These are phyloP conservation scores for Eimeria maxima DNA, from an alignment of 169 alveolate genomes.

Conservation along the genomic window DNA sequence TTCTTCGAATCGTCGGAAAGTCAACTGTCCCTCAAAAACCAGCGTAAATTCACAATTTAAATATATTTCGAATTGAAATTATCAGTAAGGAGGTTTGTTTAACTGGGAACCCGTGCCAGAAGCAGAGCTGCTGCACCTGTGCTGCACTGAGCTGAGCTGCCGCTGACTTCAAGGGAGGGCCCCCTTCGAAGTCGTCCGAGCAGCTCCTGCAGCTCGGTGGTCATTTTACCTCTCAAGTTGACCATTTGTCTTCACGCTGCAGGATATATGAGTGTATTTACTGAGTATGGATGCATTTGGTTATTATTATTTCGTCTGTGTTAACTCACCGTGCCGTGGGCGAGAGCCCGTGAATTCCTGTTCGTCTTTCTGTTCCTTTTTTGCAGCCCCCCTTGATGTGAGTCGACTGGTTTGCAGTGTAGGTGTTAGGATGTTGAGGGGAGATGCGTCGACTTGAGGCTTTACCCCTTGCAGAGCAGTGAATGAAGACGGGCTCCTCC, in stretches of 20 bases:
- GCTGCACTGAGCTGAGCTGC: neutral
- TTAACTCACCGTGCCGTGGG: too few species aligned
- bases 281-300: neutral
- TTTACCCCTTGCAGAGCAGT: neutral
- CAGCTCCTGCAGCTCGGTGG: neutral
- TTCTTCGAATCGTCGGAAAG: too few species aligned
- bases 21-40: neutral
- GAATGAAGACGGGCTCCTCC: neutral
- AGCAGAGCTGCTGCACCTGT: constrained; percentile 1
- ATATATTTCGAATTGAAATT: neutral
- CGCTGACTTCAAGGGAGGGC: neutral
- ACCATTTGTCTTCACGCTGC: neutral
- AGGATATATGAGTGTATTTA: neutral
- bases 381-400: neutral
- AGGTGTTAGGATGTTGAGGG: neutral
- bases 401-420: neutral
- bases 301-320: too few species aligned
- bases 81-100: neutral
- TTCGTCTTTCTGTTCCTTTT: neutral
- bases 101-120: neutral
- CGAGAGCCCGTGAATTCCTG: neutral
- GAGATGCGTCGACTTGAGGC: neutral
- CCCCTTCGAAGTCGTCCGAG: neutral
- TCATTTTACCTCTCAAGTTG: neutral
- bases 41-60: neutral